Conservation (phyloP, 169 alveolate genomes). For the Eimeria nieschulzi region DNA sequence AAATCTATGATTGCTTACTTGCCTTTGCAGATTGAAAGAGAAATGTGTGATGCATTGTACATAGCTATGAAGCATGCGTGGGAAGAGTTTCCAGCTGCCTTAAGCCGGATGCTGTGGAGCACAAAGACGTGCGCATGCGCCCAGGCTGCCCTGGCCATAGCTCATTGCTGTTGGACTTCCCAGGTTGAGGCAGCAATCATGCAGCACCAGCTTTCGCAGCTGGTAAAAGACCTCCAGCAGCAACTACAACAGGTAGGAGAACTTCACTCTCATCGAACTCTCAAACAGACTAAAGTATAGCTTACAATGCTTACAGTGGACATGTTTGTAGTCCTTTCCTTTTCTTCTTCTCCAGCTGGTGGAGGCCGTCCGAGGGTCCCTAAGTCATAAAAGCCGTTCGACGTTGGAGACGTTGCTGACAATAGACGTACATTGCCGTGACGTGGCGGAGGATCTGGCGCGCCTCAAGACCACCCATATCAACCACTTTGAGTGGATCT, state of each 20-base stretch:
- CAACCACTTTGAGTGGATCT: constrained; percentile 92
- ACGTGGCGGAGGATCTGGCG: constrained; percentile 81
- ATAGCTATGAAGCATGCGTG: constrained; percentile 47
- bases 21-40: constrained; percentile 52
- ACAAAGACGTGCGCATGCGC: constrained; percentile 48
- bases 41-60: constrained; percentile 54
- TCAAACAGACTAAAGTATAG: no score
- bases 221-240: constrained; percentile 54
- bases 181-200: constrained; percentile 63
- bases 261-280: neutral
- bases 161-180: constrained; percentile 65
- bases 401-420: constrained; percentile 85
- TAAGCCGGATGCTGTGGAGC: constrained; percentile 40
- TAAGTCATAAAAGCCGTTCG: constrained; percentile 78
- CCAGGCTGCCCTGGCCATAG: constrained; percentile 66
- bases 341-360: constrained; percentile 76
- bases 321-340: neutral
- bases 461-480: constrained; percentile 74
- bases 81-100: constrained; percentile 59
- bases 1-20: no score
- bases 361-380: constrained; percentile 84
- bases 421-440: constrained; percentile 89
- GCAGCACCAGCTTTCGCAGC: constrained; percentile 68
- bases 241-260: constrained; percentile 48
- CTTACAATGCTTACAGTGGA: neutral